Base-by-base conservation (phyloP, 768 basidiomycete species). In the Leccinum arenicola region DNA sequence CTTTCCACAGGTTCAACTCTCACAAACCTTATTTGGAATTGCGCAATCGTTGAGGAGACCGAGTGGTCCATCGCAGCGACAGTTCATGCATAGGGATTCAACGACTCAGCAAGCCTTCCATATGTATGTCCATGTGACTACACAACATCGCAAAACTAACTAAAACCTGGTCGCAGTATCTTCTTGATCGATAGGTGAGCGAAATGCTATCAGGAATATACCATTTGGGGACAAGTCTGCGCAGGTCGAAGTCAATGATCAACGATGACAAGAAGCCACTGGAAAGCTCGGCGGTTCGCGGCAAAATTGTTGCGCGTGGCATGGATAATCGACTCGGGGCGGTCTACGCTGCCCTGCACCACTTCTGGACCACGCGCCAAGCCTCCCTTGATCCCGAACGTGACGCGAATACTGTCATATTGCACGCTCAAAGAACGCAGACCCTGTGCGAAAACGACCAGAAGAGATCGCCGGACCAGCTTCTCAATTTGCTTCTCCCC, bases 351-450 rank as follows among this genome's bases (percentile, higher is more conserved):
- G 76, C 84, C 0, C 62, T 86, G 8, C 68, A 83, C 58, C 71
- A 68, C 21, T 86, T 86, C 61, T 87, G 80, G 83, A 62, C 69
- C 1, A 76, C 86, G 1, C 77, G 85, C 5, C 73, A 77, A 27
- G 70, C 75, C 10, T 74, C 77, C 8, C 31, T 74, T 49, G 64
- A 64, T 55, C 4, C 54, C 5, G 75, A 80, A 12, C 70, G 75
- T 21, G 85, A 86, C 64, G 74, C 85, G 2, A 85, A 87, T 59
- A 84, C 80, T 7, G 68, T 87, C 55, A 67, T 86, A 23, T 63
- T 83, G 10, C 85, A 85, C 50, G 64, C 77, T 47, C 6, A 71
- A 5, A 21, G 6, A 0, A 54, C 72, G 0, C 50, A 67, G 31
- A 54, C 14, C 3, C 69, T 70, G 8, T 61, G 82, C 40, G 64